These are phyloP conservation scores for Cyberlindnera mycetangii DNA, from an alignment of 805 yeast species.

Conservation along the genomic window DNA sequence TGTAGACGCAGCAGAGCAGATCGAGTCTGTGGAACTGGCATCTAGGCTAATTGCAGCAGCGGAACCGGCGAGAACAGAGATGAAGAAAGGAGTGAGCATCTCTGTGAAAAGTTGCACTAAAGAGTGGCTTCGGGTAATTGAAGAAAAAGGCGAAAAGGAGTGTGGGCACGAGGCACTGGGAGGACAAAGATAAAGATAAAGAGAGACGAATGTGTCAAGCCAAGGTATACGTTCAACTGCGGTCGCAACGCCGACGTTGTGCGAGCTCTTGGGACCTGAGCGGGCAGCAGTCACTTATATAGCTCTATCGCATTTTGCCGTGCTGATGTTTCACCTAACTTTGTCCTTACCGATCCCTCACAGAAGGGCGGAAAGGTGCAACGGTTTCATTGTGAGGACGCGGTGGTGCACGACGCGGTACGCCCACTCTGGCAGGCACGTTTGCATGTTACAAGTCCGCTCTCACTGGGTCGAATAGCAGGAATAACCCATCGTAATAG, in stretches of 20 bases:
- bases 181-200: background rate
- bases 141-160: background rate
- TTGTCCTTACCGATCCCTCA: background rate
- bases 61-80: background rate
- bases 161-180: background rate
- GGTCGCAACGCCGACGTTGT: too few relatives aligned
- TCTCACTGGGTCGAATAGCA: too few relatives aligned
- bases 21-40: slow-evolving; percentile 5
- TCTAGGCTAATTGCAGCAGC: slow-evolving; percentile 3
- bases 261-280: background rate
- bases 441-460: background rate
- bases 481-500: too few relatives aligned
- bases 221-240: too few relatives aligned
- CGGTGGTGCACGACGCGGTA: background rate
- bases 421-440: background rate
- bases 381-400: background rate
- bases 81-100: background rate
- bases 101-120: background rate
- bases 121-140: background rate
- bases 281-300: background rate
- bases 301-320: background rate
- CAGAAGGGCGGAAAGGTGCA: background rate
- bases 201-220: background rate
- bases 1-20: slow-evolving; percentile 48
- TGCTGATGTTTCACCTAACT: background rate